A percentile compares a stretch with the other conserved stretches of the same genome.
Conservation (phyloP, 2,329 filamentous ascomycete genomes). For the Colletotrichum horii region DNA sequence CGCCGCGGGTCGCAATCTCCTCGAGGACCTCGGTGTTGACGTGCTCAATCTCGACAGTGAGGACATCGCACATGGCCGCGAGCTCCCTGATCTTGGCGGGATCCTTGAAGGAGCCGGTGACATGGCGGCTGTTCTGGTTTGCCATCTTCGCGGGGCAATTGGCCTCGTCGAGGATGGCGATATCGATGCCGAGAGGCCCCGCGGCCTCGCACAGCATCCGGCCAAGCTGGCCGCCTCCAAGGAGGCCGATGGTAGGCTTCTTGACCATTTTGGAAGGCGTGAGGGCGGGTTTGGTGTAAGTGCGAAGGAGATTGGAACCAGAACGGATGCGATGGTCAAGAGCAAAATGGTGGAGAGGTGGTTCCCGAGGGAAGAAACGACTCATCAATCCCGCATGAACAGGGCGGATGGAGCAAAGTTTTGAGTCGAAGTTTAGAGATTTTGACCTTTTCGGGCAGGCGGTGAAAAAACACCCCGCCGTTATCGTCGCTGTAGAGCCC, state of each 20-base stretch:
- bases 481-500: slow-evolving; percentile 6
- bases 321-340: neutral
- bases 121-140: slow-evolving; percentile 74
- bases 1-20: slow-evolving; percentile 73
- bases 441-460: neutral
- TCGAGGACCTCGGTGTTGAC: slow-evolving; percentile 89
- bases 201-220: slow-evolving; percentile 95
- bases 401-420: slow-evolving; percentile 10
- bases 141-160: slow-evolving; percentile 86
- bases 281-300: neutral
- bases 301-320: neutral
- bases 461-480: slow-evolving; percentile 11
- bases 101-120: slow-evolving; percentile 89
- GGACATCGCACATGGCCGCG: slow-evolving; percentile 76
- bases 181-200: slow-evolving; percentile 72
- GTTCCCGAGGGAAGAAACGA: slow-evolving; percentile 8
- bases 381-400: slow-evolving; percentile 6
- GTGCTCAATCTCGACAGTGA: slow-evolving; percentile 96
- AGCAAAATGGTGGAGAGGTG: neutral
- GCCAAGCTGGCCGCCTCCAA: slow-evolving; percentile 77
- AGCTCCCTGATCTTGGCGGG: slow-evolving; percentile 78
- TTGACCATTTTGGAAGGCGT: slow-evolving; percentile 28
- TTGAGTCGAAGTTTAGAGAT: slow-evolving; percentile 8
- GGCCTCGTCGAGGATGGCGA: slow-evolving; percentile 79
- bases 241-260: slow-evolving; percentile 53